phyloP scores from a whole-genome alignment of 2,329 filamentous ascomycete species.

The Ophiostoma ips region DNA sequence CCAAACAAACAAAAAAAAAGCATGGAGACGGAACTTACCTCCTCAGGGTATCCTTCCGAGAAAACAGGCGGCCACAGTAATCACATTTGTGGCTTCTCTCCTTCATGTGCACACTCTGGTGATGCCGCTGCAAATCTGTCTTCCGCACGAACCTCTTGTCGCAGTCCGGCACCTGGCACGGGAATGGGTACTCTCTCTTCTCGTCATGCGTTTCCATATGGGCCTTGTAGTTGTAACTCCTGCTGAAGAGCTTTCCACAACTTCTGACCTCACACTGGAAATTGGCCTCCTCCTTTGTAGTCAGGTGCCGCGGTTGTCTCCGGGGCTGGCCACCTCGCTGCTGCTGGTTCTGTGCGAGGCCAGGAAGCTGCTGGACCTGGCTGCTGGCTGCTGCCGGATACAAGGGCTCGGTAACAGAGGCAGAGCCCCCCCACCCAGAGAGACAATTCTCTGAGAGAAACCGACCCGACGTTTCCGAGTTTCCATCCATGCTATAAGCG shows the following conservation, averaged over 20 bases:
- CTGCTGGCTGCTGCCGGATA: constrained; percentile 1
- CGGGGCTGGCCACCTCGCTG: constrained; percentile 18
- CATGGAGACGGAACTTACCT: constrained; percentile 38
- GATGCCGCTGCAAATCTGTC: constrained; percentile 56
- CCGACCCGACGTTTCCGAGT: constrained; percentile 13
- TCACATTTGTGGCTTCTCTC: constrained; percentile 55
- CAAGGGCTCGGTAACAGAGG: constrained; percentile 5
- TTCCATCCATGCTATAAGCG: constrained; percentile 8
- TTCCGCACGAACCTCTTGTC: constrained; percentile 66
- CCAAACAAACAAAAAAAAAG: not conserved
- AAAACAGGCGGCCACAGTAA: constrained; percentile 58
- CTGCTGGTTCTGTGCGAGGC: not conserved
- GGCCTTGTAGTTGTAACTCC: constrained; percentile 76
- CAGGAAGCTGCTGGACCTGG: not conserved
- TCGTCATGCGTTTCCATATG: constrained; percentile 78
- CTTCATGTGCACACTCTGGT: constrained; percentile 59
- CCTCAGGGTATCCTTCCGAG: constrained; percentile 68
- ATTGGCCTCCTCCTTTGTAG: constrained; percentile 55
- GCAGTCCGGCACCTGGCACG: constrained; percentile 52
- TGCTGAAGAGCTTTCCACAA: constrained; percentile 67
- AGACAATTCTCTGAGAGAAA: constrained; percentile 26
- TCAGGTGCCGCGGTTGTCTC: constrained; percentile 36
- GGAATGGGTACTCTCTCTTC: constrained; percentile 54
- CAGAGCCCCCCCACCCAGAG: constrained; percentile 23
- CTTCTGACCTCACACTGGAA: constrained; percentile 53